These are phyloP conservation scores for Butyriboletus loyo DNA, from an alignment of 768 basidiomycete species.

Conservation along the genomic window DNA sequence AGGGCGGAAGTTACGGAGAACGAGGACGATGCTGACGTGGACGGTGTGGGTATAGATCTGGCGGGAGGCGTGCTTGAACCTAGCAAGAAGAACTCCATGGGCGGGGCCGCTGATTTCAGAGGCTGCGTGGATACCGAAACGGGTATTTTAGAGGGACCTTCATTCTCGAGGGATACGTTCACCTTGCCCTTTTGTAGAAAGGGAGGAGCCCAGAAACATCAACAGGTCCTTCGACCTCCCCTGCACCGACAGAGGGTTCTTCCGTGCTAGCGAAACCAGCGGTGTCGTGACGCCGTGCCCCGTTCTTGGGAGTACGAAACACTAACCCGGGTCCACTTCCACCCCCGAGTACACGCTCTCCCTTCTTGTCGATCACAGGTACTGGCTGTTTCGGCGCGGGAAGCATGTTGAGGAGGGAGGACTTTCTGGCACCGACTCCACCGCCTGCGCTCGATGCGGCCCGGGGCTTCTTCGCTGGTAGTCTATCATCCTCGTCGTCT, in stretches of 20 bases:
- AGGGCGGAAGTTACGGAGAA: conserved; percentile 64
- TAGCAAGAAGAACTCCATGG: conserved; percentile 68
- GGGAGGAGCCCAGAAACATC: conserved; percentile 34
- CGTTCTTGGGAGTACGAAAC: conserved; percentile 42
- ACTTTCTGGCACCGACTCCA: conserved; percentile 44
- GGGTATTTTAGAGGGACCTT: conserved; percentile 9
- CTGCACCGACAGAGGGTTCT: conserved; percentile 12
- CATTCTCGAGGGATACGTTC: conserved; percentile 54
- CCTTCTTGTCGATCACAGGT: conserved; percentile 35
- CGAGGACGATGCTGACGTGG: conserved; percentile 57
- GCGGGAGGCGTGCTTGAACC: conserved; percentile 32
- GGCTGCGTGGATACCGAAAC: conserved; percentile 9
- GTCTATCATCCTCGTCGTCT: conserved; percentile 47
- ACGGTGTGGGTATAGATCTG: conserved; percentile 2
- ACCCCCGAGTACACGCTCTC: conserved; percentile 61
- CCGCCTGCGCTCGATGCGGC: conserved; percentile 39
- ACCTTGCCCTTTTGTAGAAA: conserved; percentile 57
- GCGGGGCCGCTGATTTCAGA: conserved; percentile 29
- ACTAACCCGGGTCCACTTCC: conserved; percentile 59
- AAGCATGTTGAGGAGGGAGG: conserved; percentile 68
- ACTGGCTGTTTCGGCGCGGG: conserved; percentile 63
- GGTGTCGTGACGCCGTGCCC: conserved; percentile 5
- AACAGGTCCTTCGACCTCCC: not conserved
- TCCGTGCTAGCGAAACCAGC: conserved; percentile 27
- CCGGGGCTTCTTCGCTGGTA: conserved; percentile 58